Evolutionary conservation across 2,329 filamentous ascomycete species (phyloP), one percentile per base, ranked within the genome.

Genomic region (Erysiphe pulchra): DNA sequence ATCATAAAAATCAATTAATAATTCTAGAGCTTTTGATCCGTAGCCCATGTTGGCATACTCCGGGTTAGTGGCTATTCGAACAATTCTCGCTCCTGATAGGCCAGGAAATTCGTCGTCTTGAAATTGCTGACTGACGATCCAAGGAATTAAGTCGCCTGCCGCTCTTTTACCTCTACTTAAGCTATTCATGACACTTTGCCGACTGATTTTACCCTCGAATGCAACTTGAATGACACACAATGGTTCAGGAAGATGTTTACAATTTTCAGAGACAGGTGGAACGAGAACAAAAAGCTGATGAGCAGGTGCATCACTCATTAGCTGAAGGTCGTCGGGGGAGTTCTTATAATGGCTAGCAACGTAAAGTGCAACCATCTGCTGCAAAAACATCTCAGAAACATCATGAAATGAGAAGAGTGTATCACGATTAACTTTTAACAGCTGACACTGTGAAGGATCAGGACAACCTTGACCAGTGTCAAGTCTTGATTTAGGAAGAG

Each of bases 331-430:
- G 55, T 98, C 92, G 0, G 90, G 90, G 0, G 86, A 84, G 63
- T 98, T 98, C 63, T 95, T 95, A 68, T 98, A 94, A 61, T 93
- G 85, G 54, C 84, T 92, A 28, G 90, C 85, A 28, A 98, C 92
- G 55, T 95, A 98, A 2, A 98, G 71, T 0, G 86, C 85, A 63
- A 98, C 87, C 84, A 98, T 94, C 55, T 93, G 85, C 60, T 98
- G 90, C 46, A 98, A 65, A 63, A 98, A 95, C 57, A 86, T 90
- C 60, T 98, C 90, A 2, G 90, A 92, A 17, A 95, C 84, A 2
- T 86, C 84, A 56, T 98, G 90, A 67, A 92, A 98, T 12, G 87
- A 95, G 65, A 98, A 98, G 13, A 98, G 72, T 9, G 87, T 95
- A 63, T 98, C 90, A 47, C 90, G 80, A 64, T 95, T 98, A 55